phyloP scores from a whole-genome alignment of 2,329 filamentous ascomycete genomes.

The Cadophora gregata region DNA sequence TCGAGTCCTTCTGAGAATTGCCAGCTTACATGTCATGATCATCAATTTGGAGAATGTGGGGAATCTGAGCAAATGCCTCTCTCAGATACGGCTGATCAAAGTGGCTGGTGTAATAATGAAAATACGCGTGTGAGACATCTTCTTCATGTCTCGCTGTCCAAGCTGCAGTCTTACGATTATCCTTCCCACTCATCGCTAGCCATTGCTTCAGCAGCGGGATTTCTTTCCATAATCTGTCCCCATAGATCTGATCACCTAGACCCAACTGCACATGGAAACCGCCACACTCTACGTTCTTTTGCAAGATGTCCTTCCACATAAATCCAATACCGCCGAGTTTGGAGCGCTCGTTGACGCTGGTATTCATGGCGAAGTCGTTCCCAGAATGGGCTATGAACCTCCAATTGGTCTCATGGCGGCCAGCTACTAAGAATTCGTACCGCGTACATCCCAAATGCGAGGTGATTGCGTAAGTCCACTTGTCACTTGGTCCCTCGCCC shows the following conservation, averaged over 20 bases:
- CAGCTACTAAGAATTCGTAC: slow-evolving; percentile 95
- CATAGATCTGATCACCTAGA: slow-evolving; percentile 93
- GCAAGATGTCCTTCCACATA: slow-evolving; percentile 99
- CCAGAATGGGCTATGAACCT: slow-evolving; percentile 95
- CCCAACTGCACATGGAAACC: slow-evolving; percentile 95
- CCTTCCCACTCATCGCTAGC: slow-evolving; percentile 90
- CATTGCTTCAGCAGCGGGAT: slow-evolving; percentile 93
- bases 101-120: slow-evolving; percentile 98
- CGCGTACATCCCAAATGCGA: slow-evolving; percentile 97
- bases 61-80: slow-evolving; percentile 97
- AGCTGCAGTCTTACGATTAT: slow-evolving; percentile 84
- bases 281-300: slow-evolving; percentile 95
- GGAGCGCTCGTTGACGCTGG: slow-evolving; percentile 83
- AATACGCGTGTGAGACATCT: slow-evolving; percentile 94
- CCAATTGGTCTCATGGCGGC: slow-evolving; percentile 89
- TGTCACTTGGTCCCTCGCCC: slow-evolving; percentile 78
- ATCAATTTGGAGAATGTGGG: slow-evolving; percentile 89
- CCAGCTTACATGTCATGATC: slow-evolving; percentile 93
- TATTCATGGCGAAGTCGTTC: slow-evolving; percentile 91
- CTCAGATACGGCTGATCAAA: slow-evolving; percentile 95
- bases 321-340: slow-evolving; percentile 88
- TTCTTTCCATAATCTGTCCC: slow-evolving; percentile 94
- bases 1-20: background rate
- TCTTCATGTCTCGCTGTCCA: slow-evolving; percentile 97
- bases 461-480: slow-evolving; percentile 98